Percentiles rank a stretch among this genome's conserved stretches.
These are phyloP conservation scores for Fusarium circinatum DNA, from an alignment of 2,329 filamentous ascomycete genomes.

Conservation along the genomic window DNA sequence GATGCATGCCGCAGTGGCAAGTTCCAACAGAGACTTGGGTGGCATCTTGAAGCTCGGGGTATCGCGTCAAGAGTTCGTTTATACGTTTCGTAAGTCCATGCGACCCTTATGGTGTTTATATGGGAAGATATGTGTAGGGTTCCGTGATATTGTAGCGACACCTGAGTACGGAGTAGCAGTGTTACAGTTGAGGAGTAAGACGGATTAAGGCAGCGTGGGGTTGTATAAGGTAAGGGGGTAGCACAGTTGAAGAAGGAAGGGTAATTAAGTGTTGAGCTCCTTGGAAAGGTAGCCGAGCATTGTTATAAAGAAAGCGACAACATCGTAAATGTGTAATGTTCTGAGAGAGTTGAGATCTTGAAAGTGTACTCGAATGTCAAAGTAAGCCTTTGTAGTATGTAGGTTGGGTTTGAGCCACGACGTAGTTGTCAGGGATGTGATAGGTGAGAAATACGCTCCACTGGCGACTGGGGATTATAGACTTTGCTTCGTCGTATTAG, in stretches of 20 bases:
- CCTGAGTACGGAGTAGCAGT: neutral
- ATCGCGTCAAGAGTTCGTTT: neutral
- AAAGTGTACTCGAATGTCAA: constrained; percentile 4
- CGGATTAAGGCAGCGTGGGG: neutral
- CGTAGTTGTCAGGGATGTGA: constrained; percentile 21
- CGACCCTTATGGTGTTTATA: neutral
- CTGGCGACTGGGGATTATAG: constrained; percentile 5
- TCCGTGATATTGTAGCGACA: neutral
- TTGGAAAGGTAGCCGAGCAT: neutral
- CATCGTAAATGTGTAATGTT: neutral
- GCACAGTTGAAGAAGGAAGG: neutral
- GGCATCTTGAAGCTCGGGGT: constrained; percentile 45
- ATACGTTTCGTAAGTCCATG: neutral
- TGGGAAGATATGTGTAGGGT: neutral
- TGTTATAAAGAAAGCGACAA: neutral
- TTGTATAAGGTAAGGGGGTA: neutral
- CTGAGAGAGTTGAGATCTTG: neutral
- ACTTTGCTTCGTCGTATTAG: constrained; percentile 14
- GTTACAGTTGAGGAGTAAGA: neutral
- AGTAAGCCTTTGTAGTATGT: neutral
- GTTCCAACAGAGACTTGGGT: constrained; percentile 61
- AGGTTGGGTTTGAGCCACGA: constrained; percentile 17
- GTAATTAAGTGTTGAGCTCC: neutral
- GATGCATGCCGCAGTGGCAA: constrained; percentile 62
- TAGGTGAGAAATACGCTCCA: constrained; percentile 10